Evolutionary conservation across 108 stramenopile genomes (phyloP).

Genomic region (Thalassiosira profunda): DNA sequence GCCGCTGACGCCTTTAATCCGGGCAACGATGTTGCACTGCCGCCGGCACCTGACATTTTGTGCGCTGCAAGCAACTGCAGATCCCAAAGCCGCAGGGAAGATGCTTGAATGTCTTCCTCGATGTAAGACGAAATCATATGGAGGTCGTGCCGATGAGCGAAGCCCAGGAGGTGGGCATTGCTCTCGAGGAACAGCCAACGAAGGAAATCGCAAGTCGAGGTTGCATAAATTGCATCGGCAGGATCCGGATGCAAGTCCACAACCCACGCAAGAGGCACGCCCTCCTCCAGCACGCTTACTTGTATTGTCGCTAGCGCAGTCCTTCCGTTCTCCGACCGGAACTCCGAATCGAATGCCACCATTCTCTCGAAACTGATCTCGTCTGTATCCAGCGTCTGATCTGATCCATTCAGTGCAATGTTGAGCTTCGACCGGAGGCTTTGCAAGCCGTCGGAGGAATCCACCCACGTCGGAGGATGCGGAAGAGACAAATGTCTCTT

Average conservation of each 20-base stretch:
- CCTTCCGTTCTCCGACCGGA: constrained; percentile 3
- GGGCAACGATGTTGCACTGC: constrained; percentile 12
- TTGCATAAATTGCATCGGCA: not conserved
- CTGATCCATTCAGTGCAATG: not conserved
- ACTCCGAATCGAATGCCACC: constrained; percentile 44
- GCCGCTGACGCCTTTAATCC: constrained; percentile 41
- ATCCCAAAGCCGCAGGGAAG: constrained; percentile 19
- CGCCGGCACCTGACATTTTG: constrained; percentile 21
- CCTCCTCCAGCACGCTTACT: constrained; percentile 30
- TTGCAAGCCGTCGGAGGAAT: constrained; percentile 17
- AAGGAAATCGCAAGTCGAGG: constrained; percentile 29
- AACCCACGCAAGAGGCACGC: constrained; percentile 34
- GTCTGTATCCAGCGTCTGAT: no score
- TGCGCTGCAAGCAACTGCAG: constrained; percentile 34
- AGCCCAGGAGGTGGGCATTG: constrained; percentile 25
- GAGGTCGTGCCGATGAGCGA: constrained; percentile 35
- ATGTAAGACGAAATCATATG: constrained; percentile 27
- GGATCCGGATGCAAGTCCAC: constrained; percentile 26
- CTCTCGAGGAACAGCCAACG: constrained; percentile 47
- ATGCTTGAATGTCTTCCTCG: constrained; percentile 29
- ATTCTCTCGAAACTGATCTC: constrained; percentile 11
- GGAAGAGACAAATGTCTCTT: constrained; percentile 38
- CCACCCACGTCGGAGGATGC: constrained; percentile 39
- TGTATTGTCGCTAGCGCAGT: constrained; percentile 46
- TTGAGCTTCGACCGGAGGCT: constrained; percentile 22